Percentiles rank a stretch among this genome's conserved stretches.
Conservation (phyloP, 805 yeast genomes). For the Zygoascus tannicola region DNA sequence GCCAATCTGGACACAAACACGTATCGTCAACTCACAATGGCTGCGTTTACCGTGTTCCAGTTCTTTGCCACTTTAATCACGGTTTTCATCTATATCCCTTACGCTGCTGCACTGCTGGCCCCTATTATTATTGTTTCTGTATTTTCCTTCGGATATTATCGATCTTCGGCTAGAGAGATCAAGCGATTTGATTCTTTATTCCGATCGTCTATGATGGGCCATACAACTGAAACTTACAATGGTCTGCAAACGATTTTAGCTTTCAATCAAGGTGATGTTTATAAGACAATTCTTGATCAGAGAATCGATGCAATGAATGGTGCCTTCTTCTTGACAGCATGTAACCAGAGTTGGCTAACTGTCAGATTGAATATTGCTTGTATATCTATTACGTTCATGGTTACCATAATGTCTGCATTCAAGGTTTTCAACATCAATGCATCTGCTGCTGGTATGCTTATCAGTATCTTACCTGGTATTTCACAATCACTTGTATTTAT, state of each 20-base stretch:
- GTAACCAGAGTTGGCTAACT: slow-evolving; percentile 66
- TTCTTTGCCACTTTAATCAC: slow-evolving; percentile 49
- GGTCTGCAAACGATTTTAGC: slow-evolving; percentile 60
- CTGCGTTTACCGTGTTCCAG: slow-evolving; percentile 41
- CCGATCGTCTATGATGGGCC: slow-evolving; percentile 58
- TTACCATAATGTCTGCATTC: slow-evolving; percentile 48
- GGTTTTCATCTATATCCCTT: slow-evolving; percentile 56
- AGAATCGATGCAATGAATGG: slow-evolving; percentile 54
- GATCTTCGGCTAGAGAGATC: slow-evolving; percentile 61
- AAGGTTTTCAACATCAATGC: slow-evolving; percentile 49
- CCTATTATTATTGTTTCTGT: slow-evolving; percentile 38
- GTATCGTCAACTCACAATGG: slow-evolving; percentile 40
- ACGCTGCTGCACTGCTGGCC: slow-evolving; percentile 55
- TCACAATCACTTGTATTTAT: slow-evolving; percentile 66
- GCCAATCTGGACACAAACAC: slow-evolving; percentile 63
- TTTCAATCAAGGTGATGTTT: slow-evolving; percentile 38
- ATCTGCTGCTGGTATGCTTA: slow-evolving; percentile 54
- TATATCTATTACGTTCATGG: slow-evolving; percentile 40
- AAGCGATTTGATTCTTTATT: slow-evolving; percentile 63
- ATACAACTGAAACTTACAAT: slow-evolving; percentile 57
- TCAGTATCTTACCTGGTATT: slow-evolving; percentile 48
- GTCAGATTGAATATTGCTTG: slow-evolving; percentile 49
- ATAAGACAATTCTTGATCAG: slow-evolving; percentile 36
- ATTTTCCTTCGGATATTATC: slow-evolving; percentile 43
- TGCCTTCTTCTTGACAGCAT: slow-evolving; percentile 50